Percentiles rank a stretch among this genome's conserved stretches.
phyloP scores from a whole-genome alignment of 2,329 filamentous ascomycete genomes.

The Lizonia empirigonia region DNA sequence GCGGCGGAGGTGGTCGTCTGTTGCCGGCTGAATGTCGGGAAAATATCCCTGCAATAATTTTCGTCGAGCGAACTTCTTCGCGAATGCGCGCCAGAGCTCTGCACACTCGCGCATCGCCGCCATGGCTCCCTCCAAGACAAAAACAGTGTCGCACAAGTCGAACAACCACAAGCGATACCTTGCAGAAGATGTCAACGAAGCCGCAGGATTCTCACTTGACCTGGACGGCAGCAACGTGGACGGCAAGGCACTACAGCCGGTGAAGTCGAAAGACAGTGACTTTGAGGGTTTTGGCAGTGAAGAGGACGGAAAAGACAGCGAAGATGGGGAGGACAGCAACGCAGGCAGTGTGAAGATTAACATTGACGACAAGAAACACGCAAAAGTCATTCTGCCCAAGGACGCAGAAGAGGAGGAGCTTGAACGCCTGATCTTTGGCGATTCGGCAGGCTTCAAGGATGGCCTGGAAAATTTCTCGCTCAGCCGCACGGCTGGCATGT shows the following conservation, averaged over 20 bases:
- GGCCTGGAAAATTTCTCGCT: constrained; percentile 68
- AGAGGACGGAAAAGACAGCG: constrained; percentile 9
- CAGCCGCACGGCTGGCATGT: constrained; percentile 44
- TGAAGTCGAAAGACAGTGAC: constrained; percentile 23
- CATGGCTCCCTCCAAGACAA: constrained; percentile 36
- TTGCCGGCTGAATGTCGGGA: constrained; percentile 12
- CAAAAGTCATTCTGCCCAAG: constrained; percentile 60
- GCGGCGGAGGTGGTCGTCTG: neutral
- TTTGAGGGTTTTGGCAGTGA: constrained; percentile 37
- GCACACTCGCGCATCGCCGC: constrained; percentile 18
- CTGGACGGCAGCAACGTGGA: constrained; percentile 32
- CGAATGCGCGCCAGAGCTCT: constrained; percentile 21
- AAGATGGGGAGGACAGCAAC: constrained; percentile 21
- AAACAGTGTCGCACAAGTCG: constrained; percentile 30
- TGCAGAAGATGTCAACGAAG: constrained; percentile 19
- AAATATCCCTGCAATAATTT: constrained; percentile 43
- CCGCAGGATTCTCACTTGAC: constrained; percentile 25
- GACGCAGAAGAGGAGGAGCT: constrained; percentile 84
- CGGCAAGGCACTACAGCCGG: constrained; percentile 28
- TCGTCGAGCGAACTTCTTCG: constrained; percentile 32
- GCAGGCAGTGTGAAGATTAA: constrained; percentile 29
- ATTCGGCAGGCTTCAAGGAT: constrained; percentile 79
- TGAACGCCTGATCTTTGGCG: constrained; percentile 86
- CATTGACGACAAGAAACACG: constrained; percentile 29
- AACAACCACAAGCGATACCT: constrained; percentile 31